Base-by-base conservation (phyloP, 352 stramenopile species). In the Globisporangium polare region DNA sequence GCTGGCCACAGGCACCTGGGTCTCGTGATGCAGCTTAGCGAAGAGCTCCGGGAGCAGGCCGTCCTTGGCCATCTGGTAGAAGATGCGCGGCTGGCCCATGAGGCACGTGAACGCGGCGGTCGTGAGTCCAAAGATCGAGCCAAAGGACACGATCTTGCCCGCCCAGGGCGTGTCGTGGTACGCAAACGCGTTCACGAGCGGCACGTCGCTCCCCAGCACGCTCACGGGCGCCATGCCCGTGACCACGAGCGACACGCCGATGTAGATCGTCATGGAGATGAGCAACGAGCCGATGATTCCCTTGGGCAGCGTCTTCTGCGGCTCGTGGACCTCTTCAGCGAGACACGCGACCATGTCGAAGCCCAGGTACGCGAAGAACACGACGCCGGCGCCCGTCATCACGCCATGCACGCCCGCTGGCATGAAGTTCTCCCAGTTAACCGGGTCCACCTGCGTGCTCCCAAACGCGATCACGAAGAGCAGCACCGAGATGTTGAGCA, bases 331-430 rank as follows among this genome's bases (percentile, higher is more conserved):
- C 69, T 98, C 93, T 65, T 97, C 92, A 0, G 89, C 89, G 26
- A 97, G 75, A 68, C 88, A 97, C 6, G 89, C 86, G 26, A 97
- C 91, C 89, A 97, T 97, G 62, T 98, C 93, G 70, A 98, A 98
- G 33, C 90, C 90, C 39, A 97, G 69, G 63, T 96, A 97, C 20
- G 88, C 80, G 51, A 98, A 97, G 69, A 97, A 98, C 22, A 97
- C 90, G 45, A 97, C 89, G 2, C 86, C 86, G 24, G 88, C 86
- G 35, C 83, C 87, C 15, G 83, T 89, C 70, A 98, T 90, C 31
- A 98, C 82, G 12, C 90, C 79, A n/a, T 91, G 80, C 35, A 93
- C 74, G 3, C 92, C 92, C n/a, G 80, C 50, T 12, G 89, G 89
- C 51, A 91, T 83, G 62, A 98, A 97, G 0, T 88, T 82, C 22